phyloP scores from a whole-genome alignment of 352 stramenopile species.

The Phytophthora aleatoria region DNA sequence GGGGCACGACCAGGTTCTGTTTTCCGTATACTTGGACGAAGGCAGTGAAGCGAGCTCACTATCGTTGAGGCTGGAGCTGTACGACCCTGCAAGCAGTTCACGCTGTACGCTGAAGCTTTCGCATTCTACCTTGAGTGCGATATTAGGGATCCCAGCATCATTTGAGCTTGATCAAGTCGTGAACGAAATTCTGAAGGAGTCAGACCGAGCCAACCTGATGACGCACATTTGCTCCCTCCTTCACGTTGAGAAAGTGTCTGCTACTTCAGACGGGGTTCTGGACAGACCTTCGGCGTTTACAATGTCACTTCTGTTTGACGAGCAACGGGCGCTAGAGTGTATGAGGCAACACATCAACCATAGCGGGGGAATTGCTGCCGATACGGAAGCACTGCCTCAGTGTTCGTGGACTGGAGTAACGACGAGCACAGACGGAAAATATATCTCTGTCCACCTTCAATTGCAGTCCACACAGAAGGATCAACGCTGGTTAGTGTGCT shows the following conservation, averaged over 20 bases:
- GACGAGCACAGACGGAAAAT: conserved; percentile 8
- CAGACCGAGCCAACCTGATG: conserved; percentile 25
- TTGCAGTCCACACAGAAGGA: conserved; percentile 6
- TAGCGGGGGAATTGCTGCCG: neutral
- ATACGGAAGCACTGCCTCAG: neutral
- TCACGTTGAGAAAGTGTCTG: conserved; percentile 25
- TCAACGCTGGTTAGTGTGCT: conserved; percentile 22
- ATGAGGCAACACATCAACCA: conserved; percentile 9
- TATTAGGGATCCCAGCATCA: conserved; percentile 21
- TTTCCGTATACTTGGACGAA: conserved; percentile 34
- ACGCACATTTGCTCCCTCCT: conserved; percentile 51
- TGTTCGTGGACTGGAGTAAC: conserved; percentile 23
- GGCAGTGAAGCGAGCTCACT: neutral
- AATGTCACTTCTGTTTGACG: conserved; percentile 24
- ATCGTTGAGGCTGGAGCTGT: conserved; percentile 35
- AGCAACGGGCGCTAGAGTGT: conserved; percentile 10
- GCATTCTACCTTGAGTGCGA: conserved; percentile 2
- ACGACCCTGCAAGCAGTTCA: conserved; percentile 53
- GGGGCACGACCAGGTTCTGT: conserved; percentile 38
- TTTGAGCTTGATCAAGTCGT: conserved; percentile 6
- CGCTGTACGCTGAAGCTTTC: conserved; percentile 20
- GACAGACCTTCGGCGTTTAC: conserved; percentile 9
- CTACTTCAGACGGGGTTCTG: conserved; percentile 13
- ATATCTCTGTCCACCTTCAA: conserved; percentile 24
- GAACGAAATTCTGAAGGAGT: neutral